Evolutionary conservation across 2,329 filamentous ascomycete genomes (phyloP).

Genomic region (Pseudocercospora pini-densiflorae): DNA sequence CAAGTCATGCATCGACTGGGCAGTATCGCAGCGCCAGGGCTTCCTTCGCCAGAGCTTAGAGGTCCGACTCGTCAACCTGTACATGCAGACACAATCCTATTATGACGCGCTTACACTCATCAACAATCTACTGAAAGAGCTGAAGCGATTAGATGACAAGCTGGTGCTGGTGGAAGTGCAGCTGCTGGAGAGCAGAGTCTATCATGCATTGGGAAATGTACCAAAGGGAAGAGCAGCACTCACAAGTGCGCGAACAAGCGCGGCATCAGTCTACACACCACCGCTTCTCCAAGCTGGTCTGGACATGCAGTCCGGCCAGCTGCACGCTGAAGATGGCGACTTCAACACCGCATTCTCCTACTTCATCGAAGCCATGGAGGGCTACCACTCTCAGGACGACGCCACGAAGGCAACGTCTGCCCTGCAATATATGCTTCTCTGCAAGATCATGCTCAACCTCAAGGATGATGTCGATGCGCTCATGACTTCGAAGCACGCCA

Average conservation of each 20-base stretch:
- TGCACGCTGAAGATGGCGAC: conserved; percentile 97
- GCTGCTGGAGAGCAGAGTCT: conserved; percentile 93
- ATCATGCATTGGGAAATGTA: conserved; percentile 96
- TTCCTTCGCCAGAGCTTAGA: conserved; percentile 99
- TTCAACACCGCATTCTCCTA: conserved; percentile 99
- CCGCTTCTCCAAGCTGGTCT: conserved; percentile 93
- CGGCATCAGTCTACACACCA: conserved; percentile 96
- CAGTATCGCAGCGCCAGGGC: conserved; percentile 87
- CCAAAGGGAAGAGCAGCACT: conserved; percentile 93
- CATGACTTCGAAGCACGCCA: conserved; percentile 93
- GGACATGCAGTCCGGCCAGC: conserved; percentile 99
- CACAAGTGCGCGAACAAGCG: conserved; percentile 91
- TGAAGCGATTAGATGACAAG: conserved; percentile 98
- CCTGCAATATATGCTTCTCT: conserved; percentile 98
- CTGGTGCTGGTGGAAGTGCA: conserved; percentile 97
- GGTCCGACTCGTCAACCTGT: conserved; percentile 87
- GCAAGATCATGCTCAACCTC: conserved; percentile 99
- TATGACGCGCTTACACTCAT: conserved; percentile 97
- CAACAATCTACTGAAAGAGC: conserved; percentile 92
- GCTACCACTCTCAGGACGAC: conserved; percentile 93
- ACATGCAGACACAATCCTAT: conserved; percentile 97
- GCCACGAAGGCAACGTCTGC: conserved; percentile 89
- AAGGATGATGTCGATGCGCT: conserved; percentile 95
- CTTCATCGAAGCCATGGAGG: conserved; percentile 98
- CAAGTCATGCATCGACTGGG: conserved; percentile 99